phyloP scores from a whole-genome alignment of 2,329 filamentous ascomycete species.

The Dothistroma pini region DNA sequence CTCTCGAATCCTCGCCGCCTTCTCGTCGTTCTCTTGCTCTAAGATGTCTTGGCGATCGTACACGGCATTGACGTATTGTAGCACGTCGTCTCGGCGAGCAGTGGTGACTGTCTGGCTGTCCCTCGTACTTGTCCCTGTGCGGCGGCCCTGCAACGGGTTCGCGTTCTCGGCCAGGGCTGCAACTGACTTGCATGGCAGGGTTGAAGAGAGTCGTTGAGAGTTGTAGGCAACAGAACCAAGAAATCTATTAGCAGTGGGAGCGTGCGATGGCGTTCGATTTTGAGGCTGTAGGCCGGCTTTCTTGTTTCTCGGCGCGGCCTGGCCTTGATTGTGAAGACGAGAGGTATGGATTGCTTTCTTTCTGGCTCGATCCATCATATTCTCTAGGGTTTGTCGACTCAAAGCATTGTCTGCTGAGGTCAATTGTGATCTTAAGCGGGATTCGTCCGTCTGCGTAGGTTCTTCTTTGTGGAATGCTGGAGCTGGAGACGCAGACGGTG shows the following conservation, averaged over 20 bases:
- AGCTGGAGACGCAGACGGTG: neutral
- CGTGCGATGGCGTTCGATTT: neutral
- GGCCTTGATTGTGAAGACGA: neutral
- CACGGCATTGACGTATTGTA: neutral
- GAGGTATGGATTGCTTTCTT: neutral
- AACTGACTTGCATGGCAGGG: no score
- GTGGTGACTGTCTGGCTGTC: neutral
- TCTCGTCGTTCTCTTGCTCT: neutral
- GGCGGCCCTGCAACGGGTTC: no score
- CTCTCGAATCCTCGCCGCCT: neutral
- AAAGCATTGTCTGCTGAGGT: neutral
- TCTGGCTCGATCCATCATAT: neutral
- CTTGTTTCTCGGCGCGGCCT: neutral
- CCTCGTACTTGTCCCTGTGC: neutral
- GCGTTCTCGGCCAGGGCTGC: no score
- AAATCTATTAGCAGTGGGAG: neutral
- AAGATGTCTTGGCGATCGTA: neutral
- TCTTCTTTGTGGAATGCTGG: neutral
- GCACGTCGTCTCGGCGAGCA: neutral
- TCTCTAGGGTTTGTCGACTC: neutral
- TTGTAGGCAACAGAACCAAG: neutral
- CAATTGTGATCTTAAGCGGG: neutral
- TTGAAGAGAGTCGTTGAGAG: neutral
- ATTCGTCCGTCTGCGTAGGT: neutral
- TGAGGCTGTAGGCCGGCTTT: neutral